These are phyloP conservation scores for Diophrys appendiculata DNA, from an alignment of 73 alveolate species.

Conservation along the genomic window DNA sequence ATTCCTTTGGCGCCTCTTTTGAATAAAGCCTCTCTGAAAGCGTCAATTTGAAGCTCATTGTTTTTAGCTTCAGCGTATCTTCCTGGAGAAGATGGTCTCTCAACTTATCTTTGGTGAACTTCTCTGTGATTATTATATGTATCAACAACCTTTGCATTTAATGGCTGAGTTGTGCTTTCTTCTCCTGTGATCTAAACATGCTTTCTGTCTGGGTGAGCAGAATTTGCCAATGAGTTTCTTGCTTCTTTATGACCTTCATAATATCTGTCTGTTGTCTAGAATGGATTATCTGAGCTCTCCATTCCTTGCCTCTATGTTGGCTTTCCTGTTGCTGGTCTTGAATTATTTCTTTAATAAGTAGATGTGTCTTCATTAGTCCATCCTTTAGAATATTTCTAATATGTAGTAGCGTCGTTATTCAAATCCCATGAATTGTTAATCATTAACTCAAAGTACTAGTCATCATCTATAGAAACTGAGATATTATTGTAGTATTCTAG, in stretches of 20 bases:
- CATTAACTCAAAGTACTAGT: conserved; percentile 72
- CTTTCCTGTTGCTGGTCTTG: conserved; percentile 35
- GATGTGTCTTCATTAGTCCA: conserved; percentile 46
- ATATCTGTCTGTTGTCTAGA: conserved; percentile 26
- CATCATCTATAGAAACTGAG: conserved; percentile 77
- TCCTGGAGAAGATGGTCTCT: conserved; percentile 16
- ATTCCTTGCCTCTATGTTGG: conserved; percentile 57
- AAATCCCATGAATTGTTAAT: conserved; percentile 89
- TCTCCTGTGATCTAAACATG: conserved; percentile 41
- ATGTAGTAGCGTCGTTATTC: conserved; percentile 48
- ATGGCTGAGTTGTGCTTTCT: conserved; percentile 32
- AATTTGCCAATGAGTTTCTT: conserved; percentile 43
- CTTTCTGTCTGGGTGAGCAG: conserved; percentile 24
- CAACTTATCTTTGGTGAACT: background rate
- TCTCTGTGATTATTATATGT: conserved; percentile 25
- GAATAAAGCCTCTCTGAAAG: conserved; percentile 39
- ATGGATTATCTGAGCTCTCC: conserved; percentile 56
- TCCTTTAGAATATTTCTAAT: conserved; percentile 32
- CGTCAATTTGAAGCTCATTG: conserved; percentile 36
- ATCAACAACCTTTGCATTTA: conserved; percentile 23
- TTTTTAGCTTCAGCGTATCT: conserved; percentile 30
- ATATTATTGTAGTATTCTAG: conserved; percentile 78
- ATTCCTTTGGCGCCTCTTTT: conserved; percentile 65
- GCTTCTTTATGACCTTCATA: conserved; percentile 33
- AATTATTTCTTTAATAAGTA: conserved; percentile 22